These are phyloP conservation scores for Trypanosoma grayi DNA, from an alignment of 208 protist genomes.

Conservation along the genomic window DNA sequence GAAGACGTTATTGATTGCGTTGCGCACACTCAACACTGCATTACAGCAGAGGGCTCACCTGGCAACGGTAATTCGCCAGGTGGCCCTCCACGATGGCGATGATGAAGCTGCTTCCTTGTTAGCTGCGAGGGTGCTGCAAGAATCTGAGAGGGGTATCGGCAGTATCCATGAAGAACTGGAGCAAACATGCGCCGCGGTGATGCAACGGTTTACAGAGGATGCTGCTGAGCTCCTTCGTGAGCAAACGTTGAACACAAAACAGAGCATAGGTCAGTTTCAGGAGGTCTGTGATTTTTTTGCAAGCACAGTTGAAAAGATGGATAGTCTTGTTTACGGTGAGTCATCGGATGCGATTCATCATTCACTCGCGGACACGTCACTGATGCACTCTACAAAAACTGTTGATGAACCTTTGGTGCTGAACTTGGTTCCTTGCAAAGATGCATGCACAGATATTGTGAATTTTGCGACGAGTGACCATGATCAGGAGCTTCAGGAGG, in stretches of 20 bases:
- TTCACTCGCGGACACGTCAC: background rate
- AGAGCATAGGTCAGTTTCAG: slow-evolving; percentile 3
- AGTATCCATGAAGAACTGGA: slow-evolving; percentile 7
- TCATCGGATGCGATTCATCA: background rate
- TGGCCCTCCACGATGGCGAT: slow-evolving; percentile 15
- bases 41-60: slow-evolving; percentile 15
- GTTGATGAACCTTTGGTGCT: background rate
- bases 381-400: background rate
- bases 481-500: slow-evolving; percentile 25
- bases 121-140: slow-evolving; percentile 5
- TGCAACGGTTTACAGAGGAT: slow-evolving; percentile 13
- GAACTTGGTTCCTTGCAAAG: background rate
- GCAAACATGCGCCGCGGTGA: background rate
- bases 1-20: slow-evolving; percentile 1
- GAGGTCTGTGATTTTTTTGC: slow-evolving; percentile 21
- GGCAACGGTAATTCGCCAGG: slow-evolving; percentile 12
- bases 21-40: slow-evolving; percentile 6
- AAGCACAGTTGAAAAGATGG: background rate
- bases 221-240: slow-evolving; percentile 11
- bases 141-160: slow-evolving; percentile 5
- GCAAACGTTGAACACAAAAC: background rate
- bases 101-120: slow-evolving; percentile 12
- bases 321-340: slow-evolving; percentile 13
- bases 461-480: slow-evolving; percentile 3
- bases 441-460: background rate